A percentile compares a stretch with the other conserved stretches of the same genome.
These are phyloP conservation scores for Gautieria morchelliformis DNA, from an alignment of 768 basidiomycete genomes.

Conservation along the genomic window DNA sequence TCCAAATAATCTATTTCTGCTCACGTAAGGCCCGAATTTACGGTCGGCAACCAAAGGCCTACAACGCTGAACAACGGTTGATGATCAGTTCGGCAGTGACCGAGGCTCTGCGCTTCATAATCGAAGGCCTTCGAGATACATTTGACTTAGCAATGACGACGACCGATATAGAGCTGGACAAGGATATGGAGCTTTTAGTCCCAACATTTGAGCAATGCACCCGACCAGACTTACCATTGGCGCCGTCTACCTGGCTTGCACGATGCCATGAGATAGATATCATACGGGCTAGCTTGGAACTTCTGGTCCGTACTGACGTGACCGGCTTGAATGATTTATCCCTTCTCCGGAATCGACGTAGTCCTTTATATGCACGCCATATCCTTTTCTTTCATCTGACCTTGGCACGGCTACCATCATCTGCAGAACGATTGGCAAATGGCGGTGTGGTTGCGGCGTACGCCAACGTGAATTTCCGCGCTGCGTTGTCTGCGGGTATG, in stretches of 20 bases:
- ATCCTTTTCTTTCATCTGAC: constrained; percentile 83
- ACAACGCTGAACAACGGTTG: constrained; percentile 55
- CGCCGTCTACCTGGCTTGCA: constrained; percentile 69
- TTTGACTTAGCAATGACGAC: constrained; percentile 55
- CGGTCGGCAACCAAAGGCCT: constrained; percentile 34
- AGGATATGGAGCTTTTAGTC: constrained; percentile 73
- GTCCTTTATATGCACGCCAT: constrained; percentile 66
- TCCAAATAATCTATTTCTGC: constrained; percentile 77
- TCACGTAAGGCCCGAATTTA: constrained; percentile 51
- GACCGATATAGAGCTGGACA: constrained; percentile 56
- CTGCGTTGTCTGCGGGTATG: constrained; percentile 63
- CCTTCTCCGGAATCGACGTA: constrained; percentile 49
- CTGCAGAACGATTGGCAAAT: constrained; percentile 79
- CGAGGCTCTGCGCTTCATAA: constrained; percentile 49
- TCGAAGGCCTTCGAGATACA: constrained; percentile 55
- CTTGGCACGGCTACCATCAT: constrained; percentile 61
- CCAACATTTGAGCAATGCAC: constrained; percentile 80
- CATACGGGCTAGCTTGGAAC: constrained; percentile 63
- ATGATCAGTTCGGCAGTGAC: constrained; percentile 52
- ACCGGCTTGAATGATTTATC: constrained; percentile 60
- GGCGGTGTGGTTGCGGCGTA: constrained; percentile 78
- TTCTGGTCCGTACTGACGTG: constrained; percentile 60
- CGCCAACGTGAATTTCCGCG: constrained; percentile 70
- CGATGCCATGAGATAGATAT: constrained; percentile 75
- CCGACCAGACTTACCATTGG: constrained; percentile 53